Base-by-base conservation (phyloP, 148 eudicot genomes). In the Gaultheria prostrata region DNA sequence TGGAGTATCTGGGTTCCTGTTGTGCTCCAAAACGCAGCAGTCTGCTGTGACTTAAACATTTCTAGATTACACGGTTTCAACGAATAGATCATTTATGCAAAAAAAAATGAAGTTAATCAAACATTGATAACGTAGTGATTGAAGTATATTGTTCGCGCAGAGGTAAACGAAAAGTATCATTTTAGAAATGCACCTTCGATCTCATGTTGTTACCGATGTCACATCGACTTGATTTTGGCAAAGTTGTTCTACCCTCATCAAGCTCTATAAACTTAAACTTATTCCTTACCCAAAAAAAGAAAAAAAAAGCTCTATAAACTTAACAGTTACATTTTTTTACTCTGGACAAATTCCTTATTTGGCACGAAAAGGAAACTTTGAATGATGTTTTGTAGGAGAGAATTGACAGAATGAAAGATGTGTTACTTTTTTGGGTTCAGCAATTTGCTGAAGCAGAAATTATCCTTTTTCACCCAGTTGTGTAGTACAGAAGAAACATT, bases 401-500 rank as follows among this genome's bases (percentile, higher is more conserved):
- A 10, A n/a, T 46, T 20, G 24, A 59, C 13, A 15, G n/a, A 63
- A 80, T 39, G 56, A 15, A 43, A 46, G 49, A 4, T 28, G 35
- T 59, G 24, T 50, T 89, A 91, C 98, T 82, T 90, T 54, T 87
- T 91, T 2, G 98, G 97, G 78, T 85, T 84, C 21, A 90, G 90
- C 88, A 93, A 83, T 87, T 92, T 89, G 71, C 28, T 67, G 73
- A 93, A 90, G 85, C 87, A 72, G 85, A 95, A 95, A 26, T 82
- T 28, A 1, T 92, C 91, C 72, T 82, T 88, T 48, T 92, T 94
- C 51, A 93, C 97, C 99, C 99, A 96, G n/a, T 73, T 88, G 88
- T 96, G 98, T 33, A 92, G 85, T 50, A 92, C 91, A 74, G 99
- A 96, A 57, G 99, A 90, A 74, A 96, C 91, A 86, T 94, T 96